Conservation (phyloP, 495 filamentous ascomycete genomes). For the Talaromyces wortmannii region DNA sequence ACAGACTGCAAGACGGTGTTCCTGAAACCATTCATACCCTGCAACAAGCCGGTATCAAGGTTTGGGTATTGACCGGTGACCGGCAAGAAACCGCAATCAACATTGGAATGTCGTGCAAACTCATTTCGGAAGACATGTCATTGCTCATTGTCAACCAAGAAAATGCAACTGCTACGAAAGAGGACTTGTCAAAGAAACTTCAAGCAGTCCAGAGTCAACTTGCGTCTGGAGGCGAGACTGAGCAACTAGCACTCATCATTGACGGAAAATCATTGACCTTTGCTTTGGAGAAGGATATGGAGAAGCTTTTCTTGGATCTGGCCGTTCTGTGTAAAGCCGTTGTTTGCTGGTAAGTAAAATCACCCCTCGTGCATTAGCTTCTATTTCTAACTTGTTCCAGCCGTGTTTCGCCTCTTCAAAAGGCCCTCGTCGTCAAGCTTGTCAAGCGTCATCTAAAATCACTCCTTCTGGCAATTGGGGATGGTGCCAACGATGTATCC, state of each 20-base stretch:
- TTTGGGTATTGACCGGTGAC: constrained; percentile 98
- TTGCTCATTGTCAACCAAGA: constrained; percentile 96
- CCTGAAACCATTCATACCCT: constrained; percentile 98
- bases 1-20: constrained; percentile 93
- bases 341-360: constrained; percentile 70
- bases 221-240: constrained; percentile 65
- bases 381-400: constrained; percentile 25
- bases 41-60: constrained; percentile 94
- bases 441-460: constrained; percentile 94
- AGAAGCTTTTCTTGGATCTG: constrained; percentile 88
- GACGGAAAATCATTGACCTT: constrained; percentile 94
- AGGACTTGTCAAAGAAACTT: constrained; percentile 87
- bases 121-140: constrained; percentile 98
- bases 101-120: constrained; percentile 99
- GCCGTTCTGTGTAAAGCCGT: constrained; percentile 97
- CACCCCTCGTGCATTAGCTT: neutral
- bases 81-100: constrained; percentile 99
- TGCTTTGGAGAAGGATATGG: constrained; percentile 88
- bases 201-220: constrained; percentile 76
- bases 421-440: constrained; percentile 96
- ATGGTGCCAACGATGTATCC: constrained; percentile 97
- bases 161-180: constrained; percentile 60
- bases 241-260: constrained; percentile 89
- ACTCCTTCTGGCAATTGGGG: constrained; percentile 90
- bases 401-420: constrained; percentile 97